Conservation (phyloP, 441 rosid genomes). For the Rhodomyrtus psidioides region DNA sequence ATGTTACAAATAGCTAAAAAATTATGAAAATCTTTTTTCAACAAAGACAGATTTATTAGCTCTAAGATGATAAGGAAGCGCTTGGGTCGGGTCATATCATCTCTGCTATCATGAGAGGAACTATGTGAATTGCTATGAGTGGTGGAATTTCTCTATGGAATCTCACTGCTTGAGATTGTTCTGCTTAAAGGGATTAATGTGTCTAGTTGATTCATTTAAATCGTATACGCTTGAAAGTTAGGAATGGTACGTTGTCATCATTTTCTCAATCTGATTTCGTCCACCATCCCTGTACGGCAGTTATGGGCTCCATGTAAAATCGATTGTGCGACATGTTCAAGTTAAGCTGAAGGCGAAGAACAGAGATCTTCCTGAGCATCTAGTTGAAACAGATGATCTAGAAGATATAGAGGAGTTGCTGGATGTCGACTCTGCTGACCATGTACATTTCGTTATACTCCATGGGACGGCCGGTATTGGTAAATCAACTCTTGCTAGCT, state of each 20-base stretch:
- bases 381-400: background rate
- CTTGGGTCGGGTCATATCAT: background rate
- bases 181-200: too few species aligned
- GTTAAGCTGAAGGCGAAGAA: background rate
- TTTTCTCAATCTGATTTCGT: too few species aligned
- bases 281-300: background rate
- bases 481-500: background rate
- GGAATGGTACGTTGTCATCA: too few species aligned
- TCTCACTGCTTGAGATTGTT: too few species aligned
- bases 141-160: too few species aligned
- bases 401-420: background rate
- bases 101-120: rapidly evolving
- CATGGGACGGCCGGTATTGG: background rate
- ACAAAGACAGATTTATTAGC: background rate
- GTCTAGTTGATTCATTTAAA: too few species aligned
- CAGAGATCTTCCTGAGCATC: background rate
- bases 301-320: background rate
- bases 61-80: background rate
- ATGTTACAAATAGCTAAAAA: background rate
- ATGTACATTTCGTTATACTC: background rate
- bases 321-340: background rate
- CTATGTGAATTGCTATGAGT: too few species aligned
- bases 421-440: background rate
- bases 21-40: background rate
- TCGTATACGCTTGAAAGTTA: too few species aligned